phyloP scores from a whole-genome alignment of 2,329 filamentous ascomycete genomes.

The Pezicula carpinea region DNA sequence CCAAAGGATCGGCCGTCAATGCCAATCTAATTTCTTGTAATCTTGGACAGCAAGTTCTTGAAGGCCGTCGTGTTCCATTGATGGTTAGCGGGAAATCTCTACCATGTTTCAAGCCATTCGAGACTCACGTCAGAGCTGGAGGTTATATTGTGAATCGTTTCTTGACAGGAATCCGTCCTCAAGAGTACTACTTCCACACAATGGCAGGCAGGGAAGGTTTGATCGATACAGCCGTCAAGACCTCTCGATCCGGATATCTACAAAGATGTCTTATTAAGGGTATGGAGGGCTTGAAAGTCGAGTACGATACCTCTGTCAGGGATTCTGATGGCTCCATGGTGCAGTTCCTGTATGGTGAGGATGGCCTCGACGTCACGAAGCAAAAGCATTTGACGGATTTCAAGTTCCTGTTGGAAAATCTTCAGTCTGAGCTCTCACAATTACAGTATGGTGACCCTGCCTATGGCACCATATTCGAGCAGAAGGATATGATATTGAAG shows the following conservation, averaged over 20 bases:
- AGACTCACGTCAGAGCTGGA: constrained; percentile 82
- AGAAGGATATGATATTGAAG: constrained; percentile 54
- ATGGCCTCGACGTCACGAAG: constrained; percentile 90
- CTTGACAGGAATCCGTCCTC: constrained; percentile 93
- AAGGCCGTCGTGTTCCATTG: constrained; percentile 87
- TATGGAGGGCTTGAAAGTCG: constrained; percentile 89
- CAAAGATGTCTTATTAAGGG: constrained; percentile 98
- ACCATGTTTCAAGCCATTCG: constrained; percentile 89
- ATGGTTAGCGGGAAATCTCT: constrained; percentile 98
- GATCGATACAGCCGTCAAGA: constrained; percentile 98
- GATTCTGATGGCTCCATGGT: constrained; percentile 91
- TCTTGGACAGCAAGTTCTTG: constrained; percentile 90
- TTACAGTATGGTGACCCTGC: constrained; percentile 60
- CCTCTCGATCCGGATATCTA: constrained; percentile 91
- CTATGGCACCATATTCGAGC: constrained; percentile 59
- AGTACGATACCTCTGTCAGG: constrained; percentile 91
- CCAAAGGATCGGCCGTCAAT: constrained; percentile 89
- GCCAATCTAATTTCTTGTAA: constrained; percentile 98
- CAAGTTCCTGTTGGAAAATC: constrained; percentile 83
- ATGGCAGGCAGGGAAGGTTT: constrained; percentile 98
- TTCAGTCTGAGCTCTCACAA: constrained; percentile 72
- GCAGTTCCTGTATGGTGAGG: constrained; percentile 95
- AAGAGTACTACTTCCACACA: constrained; percentile 99
- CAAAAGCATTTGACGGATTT: constrained; percentile 89
- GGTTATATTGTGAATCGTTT: constrained; percentile 95